These are phyloP conservation scores for Cercospora sp. DNA, from an alignment of 2,329 filamentous ascomycete genomes.

Conservation along the genomic window DNA sequence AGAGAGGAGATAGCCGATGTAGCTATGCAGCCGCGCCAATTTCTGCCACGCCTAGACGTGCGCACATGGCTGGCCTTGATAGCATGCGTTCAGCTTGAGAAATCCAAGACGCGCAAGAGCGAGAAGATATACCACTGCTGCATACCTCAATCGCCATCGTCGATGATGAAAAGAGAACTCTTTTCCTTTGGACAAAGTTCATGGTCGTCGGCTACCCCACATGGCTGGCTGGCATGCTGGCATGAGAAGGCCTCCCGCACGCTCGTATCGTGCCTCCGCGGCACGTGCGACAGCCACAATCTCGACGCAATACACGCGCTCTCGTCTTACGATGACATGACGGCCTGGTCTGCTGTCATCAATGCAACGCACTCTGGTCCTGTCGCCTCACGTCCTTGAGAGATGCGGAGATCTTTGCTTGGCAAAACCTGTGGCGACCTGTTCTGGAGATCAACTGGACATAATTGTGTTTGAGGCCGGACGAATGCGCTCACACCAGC, in stretches of 20 bases:
- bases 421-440: neutral
- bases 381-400: neutral
- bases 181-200: slow-evolving; percentile 27
- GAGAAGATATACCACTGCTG: slow-evolving; percentile 4
- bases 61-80: slow-evolving; percentile 22
- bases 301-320: neutral
- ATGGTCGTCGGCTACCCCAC: slow-evolving; percentile 20
- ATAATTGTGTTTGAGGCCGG: neutral
- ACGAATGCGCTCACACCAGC: slow-evolving; percentile 5
- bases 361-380: slow-evolving; percentile 1
- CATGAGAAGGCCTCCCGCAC: slow-evolving; percentile 12
- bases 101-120: slow-evolving; percentile 21
- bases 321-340: neutral
- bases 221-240: slow-evolving; percentile 9
- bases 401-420: neutral
- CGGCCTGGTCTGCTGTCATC: neutral
- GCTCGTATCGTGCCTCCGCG: slow-evolving; percentile 5
- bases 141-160: slow-evolving; percentile 16
- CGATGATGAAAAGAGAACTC: slow-evolving; percentile 16
- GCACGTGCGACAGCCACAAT: slow-evolving; percentile 9
- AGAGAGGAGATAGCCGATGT: slow-evolving; percentile 34
- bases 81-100: slow-evolving; percentile 34
- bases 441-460: neutral
- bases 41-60: slow-evolving; percentile 22
- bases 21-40: slow-evolving; percentile 30